Evolutionary conservation across 2,329 filamentous ascomycete genomes (phyloP).

Genomic region (Hypoxylon sp.): DNA sequence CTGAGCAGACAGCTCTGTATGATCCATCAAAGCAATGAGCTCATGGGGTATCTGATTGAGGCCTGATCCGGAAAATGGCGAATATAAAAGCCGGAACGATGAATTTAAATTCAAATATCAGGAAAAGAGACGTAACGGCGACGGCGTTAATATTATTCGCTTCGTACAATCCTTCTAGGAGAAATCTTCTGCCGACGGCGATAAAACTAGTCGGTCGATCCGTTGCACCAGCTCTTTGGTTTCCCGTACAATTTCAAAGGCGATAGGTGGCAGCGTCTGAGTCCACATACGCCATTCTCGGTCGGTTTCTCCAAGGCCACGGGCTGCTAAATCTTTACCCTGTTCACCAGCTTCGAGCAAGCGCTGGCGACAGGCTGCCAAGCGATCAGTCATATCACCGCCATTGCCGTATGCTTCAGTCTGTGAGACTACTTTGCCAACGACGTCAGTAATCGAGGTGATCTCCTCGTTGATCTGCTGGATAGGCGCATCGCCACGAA

Average conservation of each 20-base stretch:
- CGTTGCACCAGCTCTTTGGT: constrained; percentile 79
- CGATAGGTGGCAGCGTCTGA: constrained; percentile 82
- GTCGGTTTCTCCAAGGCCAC: constrained; percentile 66
- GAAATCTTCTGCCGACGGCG: constrained; percentile 63
- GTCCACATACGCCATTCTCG: constrained; percentile 75
- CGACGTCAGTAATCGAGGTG: constrained; percentile 77
- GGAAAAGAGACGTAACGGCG: constrained; percentile 40
- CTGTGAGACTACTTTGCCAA: constrained; percentile 77
- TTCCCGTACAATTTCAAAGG: constrained; percentile 88
- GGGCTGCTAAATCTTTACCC: constrained; percentile 70
- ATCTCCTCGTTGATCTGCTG: constrained; percentile 79
- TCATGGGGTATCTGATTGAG: constrained; percentile 43
- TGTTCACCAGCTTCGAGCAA: constrained; percentile 75
- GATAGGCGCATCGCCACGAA: constrained; percentile 75
- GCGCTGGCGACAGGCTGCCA: constrained; percentile 75
- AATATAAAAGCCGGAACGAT: constrained; percentile 13
- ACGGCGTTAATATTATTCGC: constrained; percentile 41
- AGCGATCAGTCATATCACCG: constrained; percentile 67
- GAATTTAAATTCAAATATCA: constrained; percentile 33
- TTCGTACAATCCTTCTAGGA: constrained; percentile 53
- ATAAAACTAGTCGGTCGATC: constrained; percentile 59
- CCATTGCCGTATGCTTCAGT: constrained; percentile 71
- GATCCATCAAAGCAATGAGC: constrained; percentile 35
- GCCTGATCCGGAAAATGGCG: constrained; percentile 27
- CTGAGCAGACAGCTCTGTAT: constrained; percentile 22